Evolutionary conservation across 495 filamentous ascomycete genomes (phyloP).

Genomic region (Penicillium canescens): DNA sequence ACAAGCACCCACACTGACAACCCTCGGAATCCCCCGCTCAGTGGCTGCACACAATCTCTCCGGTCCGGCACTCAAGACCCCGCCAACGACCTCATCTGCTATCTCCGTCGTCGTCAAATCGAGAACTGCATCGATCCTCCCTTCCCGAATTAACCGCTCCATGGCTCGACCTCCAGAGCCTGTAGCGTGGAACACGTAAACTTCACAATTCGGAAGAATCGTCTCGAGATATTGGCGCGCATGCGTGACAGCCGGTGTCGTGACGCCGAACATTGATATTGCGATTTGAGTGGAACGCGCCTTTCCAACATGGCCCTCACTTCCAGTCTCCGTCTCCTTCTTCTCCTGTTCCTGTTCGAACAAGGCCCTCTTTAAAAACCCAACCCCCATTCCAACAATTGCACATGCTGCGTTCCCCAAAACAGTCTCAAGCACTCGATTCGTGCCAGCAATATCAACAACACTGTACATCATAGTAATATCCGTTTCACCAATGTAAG

Average conservation of each 20-base stretch:
- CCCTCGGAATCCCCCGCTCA: slow-evolving; percentile 54
- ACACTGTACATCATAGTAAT: slow-evolving; percentile 70
- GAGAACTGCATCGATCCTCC: slow-evolving; percentile 58
- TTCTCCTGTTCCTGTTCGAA: background rate
- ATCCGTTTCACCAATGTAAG: slow-evolving; percentile 63
- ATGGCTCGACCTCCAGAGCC: slow-evolving; percentile 65
- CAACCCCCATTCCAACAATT: slow-evolving; percentile 54
- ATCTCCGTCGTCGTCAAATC: slow-evolving; percentile 73
- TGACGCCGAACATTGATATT: slow-evolving; percentile 76
- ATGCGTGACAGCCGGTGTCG: slow-evolving; percentile 58
- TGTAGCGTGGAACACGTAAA: slow-evolving; percentile 69
- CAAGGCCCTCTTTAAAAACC: slow-evolving; percentile 27
- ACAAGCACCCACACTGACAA: slow-evolving; percentile 63
- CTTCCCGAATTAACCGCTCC: slow-evolving; percentile 60
- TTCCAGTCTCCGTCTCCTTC: slow-evolving; percentile 11
- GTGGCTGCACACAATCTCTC: slow-evolving; percentile 54
- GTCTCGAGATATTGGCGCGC: slow-evolving; percentile 46
- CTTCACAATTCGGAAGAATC: slow-evolving; percentile 43
- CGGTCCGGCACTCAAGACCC: slow-evolving; percentile 57
- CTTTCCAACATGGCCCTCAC: slow-evolving; percentile 24
- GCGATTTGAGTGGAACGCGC: slow-evolving; percentile 37
- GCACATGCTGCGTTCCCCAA: slow-evolving; percentile 61
- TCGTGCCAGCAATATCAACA: slow-evolving; percentile 68
- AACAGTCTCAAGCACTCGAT: slow-evolving; percentile 54
- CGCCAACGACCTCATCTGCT: slow-evolving; percentile 60